Evolutionary conservation across 1,284 basidiomycete genomes (phyloP).

Genomic region (Schizophyllum commune): DNA sequence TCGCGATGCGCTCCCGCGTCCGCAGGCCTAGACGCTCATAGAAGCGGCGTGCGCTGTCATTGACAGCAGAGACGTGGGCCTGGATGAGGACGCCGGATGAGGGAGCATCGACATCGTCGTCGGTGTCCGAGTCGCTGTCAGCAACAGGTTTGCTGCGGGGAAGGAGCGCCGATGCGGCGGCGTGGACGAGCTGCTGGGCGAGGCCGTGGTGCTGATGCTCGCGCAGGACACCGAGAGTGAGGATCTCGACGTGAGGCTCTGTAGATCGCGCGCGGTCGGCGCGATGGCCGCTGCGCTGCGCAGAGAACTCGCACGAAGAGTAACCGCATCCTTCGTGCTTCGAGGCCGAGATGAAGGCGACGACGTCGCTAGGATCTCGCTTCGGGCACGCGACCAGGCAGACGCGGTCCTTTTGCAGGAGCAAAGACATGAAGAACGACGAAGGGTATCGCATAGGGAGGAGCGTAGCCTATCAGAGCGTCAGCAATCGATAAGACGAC

Average conservation of each 20-base stretch:
- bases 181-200: constrained; percentile 39
- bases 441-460: constrained; percentile 40
- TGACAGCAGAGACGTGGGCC: constrained; percentile 34
- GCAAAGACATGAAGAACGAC: constrained; percentile 48
- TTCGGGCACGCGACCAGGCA: constrained; percentile 38
- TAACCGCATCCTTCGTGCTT: constrained; percentile 15
- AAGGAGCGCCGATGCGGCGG: constrained; percentile 13
- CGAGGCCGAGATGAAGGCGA: constrained; percentile 46
- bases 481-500: constrained; percentile 6
- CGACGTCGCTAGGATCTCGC: constrained; percentile 18
- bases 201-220: constrained; percentile 38
- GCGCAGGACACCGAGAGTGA: constrained; percentile 51
- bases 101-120: constrained; percentile 16
- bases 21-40: constrained; percentile 32
- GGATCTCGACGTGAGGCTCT: constrained; percentile 37
- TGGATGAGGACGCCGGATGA: background rate
- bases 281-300: constrained; percentile 3
- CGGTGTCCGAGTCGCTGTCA: constrained; percentile 3
- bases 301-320: constrained; percentile 13
- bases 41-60: constrained; percentile 30
- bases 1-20: constrained; percentile 20
- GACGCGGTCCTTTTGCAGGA: constrained; percentile 36
- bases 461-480: constrained; percentile 24
- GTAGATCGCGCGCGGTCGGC: constrained; percentile 6
- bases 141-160: constrained; percentile 6